A percentile compares a stretch with the other conserved stretches of the same genome.
phyloP scores from a whole-genome alignment of 441 rosid species.

The Erodium trifolium region DNA sequence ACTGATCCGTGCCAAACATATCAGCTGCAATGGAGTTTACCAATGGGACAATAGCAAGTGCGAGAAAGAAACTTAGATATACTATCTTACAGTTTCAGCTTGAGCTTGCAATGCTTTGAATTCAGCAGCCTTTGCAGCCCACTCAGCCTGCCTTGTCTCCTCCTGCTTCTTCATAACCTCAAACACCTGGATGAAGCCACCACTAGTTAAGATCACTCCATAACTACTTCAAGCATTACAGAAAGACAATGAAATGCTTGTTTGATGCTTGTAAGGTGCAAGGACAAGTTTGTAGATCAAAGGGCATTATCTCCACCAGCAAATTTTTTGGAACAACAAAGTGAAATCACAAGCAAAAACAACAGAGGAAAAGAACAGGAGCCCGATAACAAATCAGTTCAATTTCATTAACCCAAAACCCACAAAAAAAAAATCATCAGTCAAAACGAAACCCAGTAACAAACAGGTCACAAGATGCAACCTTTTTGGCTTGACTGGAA shows the following conservation, averaged over 20 bases:
- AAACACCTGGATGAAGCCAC: constrained; percentile 44
- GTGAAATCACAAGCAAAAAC: too few relatives aligned
- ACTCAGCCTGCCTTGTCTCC: constrained; percentile 62
- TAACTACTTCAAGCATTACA: neutral
- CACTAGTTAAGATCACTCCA: neutral
- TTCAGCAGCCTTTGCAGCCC: constrained; percentile 58
- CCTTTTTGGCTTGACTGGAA: constrained; percentile 77
- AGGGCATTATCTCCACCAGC: too few relatives aligned
- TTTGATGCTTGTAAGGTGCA: too few relatives aligned
- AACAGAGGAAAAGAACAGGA: too few relatives aligned
- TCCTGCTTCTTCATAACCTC: constrained; percentile 67
- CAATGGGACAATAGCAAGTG: neutral
- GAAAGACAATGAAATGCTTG: neutral
- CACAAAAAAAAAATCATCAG: neutral
- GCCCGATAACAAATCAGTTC: too few relatives aligned
- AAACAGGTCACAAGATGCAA: constrained; percentile 7
- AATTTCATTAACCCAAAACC: neutral
- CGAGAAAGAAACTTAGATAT: neutral
- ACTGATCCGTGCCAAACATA: neutral
- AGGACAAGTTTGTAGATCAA: too few relatives aligned
- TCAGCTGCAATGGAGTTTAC: neutral
- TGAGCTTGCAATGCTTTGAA: constrained; percentile 83
- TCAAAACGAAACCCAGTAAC: neutral
- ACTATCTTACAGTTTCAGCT: constrained; percentile 67
- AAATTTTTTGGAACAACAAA: too few relatives aligned